phyloP scores from a whole-genome alignment of 257 asterid species.

The Cruciata laevipes region DNA sequence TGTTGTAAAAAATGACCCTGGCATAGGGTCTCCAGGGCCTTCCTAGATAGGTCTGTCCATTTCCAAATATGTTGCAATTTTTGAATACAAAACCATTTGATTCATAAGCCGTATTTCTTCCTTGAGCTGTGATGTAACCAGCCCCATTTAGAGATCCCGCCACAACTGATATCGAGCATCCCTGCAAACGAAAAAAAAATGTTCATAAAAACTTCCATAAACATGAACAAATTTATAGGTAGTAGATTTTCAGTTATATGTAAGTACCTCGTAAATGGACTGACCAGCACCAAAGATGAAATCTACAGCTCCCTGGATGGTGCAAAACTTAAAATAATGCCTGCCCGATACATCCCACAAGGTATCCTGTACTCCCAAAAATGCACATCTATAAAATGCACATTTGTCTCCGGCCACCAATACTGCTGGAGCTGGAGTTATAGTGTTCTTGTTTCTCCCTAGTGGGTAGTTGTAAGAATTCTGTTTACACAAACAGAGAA shows the following conservation, averaged over 20 bases:
- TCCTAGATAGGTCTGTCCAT: slow-evolving; percentile 41
- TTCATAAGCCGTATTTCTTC: slow-evolving; percentile 22
- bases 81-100: slow-evolving; percentile 48
- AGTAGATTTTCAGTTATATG: not conserved
- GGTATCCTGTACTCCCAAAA: slow-evolving; percentile 63
- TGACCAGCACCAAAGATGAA: slow-evolving; percentile 76
- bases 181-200: slow-evolving; percentile 16
- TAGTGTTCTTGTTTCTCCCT: slow-evolving; percentile 12
- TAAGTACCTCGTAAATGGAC: slow-evolving; percentile 64
- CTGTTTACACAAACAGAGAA: slow-evolving; percentile 18
- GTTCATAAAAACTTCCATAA: not conserved
- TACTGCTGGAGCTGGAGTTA: slow-evolving; percentile 44
- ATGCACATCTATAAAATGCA: slow-evolving; percentile 41
- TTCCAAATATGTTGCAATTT: slow-evolving; percentile 39
- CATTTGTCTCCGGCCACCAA: slow-evolving; percentile 51
- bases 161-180: slow-evolving; percentile 41
- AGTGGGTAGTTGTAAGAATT: slow-evolving; percentile 56
- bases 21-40: slow-evolving; percentile 73
- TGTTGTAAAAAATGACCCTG: slow-evolving; percentile 46
- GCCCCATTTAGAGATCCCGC: slow-evolving; percentile 31
- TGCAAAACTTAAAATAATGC: slow-evolving; percentile 52
- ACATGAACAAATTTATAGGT: not conserved
- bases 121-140: slow-evolving; percentile 77
- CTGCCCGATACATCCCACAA: slow-evolving; percentile 66
- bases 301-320: slow-evolving; percentile 63